phyloP scores from a whole-genome alignment of 2,329 filamentous ascomycete species.

The Didymella exigua region DNA sequence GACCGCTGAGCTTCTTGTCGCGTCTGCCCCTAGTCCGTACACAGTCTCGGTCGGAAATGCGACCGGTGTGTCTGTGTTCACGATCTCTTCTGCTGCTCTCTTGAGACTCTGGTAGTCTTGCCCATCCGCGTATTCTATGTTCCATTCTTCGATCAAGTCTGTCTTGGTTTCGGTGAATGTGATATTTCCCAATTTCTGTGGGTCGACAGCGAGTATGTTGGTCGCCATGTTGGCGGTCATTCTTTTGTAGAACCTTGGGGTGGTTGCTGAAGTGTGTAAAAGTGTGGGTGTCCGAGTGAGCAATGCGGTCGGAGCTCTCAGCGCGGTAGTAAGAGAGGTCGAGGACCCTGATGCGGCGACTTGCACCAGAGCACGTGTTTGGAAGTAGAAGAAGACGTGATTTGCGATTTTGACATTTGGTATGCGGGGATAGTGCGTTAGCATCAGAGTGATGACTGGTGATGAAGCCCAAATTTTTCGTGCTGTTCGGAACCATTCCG shows the following conservation, averaged over 20 bases:
- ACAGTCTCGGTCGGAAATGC: slow-evolving; percentile 98
- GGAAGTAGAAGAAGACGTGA: slow-evolving; percentile 12
- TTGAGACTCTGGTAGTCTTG: slow-evolving; percentile 60
- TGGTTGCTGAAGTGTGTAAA: neutral
- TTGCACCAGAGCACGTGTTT: slow-evolving; percentile 37
- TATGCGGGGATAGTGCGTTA: slow-evolving; percentile 35
- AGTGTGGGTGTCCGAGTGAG: neutral
- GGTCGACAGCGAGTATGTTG: slow-evolving; percentile 49
- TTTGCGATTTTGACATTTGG: slow-evolving; percentile 43
- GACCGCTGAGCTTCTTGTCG: slow-evolving; percentile 81
- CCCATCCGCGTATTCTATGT: slow-evolving; percentile 44
- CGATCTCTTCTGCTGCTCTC: slow-evolving; percentile 70
- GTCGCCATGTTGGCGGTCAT: slow-evolving; percentile 42
- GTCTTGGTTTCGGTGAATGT: slow-evolving; percentile 35
- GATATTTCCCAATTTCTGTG: slow-evolving; percentile 48
- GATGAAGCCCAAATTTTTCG: slow-evolving; percentile 33
- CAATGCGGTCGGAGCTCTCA: slow-evolving; percentile 24
- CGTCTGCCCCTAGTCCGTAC: slow-evolving; percentile 95
- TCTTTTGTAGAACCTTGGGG: slow-evolving; percentile 3
- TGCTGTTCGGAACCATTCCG: slow-evolving; percentile 35
- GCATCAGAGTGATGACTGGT: slow-evolving; percentile 41
- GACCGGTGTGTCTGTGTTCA: slow-evolving; percentile 73
- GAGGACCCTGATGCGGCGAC: slow-evolving; percentile 23
- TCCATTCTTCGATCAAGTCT: slow-evolving; percentile 45
- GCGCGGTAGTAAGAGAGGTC: slow-evolving; percentile 26